Base-by-base conservation (phyloP, 768 basidiomycete species). In the Calocera cornea region DNA sequence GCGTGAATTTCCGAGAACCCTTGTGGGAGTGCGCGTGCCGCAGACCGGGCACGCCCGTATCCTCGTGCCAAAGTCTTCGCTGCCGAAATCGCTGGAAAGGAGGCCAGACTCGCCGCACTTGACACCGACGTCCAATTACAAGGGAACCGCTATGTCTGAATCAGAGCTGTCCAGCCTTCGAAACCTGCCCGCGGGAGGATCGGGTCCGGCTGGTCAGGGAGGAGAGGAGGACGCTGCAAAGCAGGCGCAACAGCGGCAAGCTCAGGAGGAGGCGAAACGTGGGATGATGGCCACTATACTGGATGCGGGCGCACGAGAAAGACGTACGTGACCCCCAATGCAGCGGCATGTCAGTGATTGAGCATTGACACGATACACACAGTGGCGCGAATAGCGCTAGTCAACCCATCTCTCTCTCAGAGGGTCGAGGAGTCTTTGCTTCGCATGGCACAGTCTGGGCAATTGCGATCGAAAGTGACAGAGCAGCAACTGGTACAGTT, bases 341-440 rank as follows among this genome's bases (percentile, higher is more conserved):
- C n/a, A n/a, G n/a, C n/a, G n/a, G n/a, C n/a, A n/a, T n/a, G n/a
- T n/a, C n/a, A n/a, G n/a, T n/a, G n/a, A n/a, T n/a, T n/a, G n/a
- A n/a, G n/a, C 22, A 14, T n/a, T 34, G 65, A 34, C 41, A 22
- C 16, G 34, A 47, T 24, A 22, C 60, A 19, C n/a, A 24, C 67
- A 95, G 92, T 95, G 67, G 87, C 90, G 11, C 86, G 94, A 64
- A 95, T 95, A 70, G 83, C 87, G 2, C 84, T 95, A 33, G 93
- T 95, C 71, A 89, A 89, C 70, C 87, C 90, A 0, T 86, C 89
- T 41, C 80, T 90, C 74, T 88, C 91, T 19, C 82, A 82, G 69
- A 86, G 92, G 75, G 89, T 95, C 71, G 90, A 94, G 76, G 79
- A 78, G 1, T 85, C 93, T 67, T 79, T 95, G 34, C 71, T 89